Evolutionary conservation across 176 grass and related monocot species (phyloP).

Genomic region (Echinochloa phyllopogon): DNA sequence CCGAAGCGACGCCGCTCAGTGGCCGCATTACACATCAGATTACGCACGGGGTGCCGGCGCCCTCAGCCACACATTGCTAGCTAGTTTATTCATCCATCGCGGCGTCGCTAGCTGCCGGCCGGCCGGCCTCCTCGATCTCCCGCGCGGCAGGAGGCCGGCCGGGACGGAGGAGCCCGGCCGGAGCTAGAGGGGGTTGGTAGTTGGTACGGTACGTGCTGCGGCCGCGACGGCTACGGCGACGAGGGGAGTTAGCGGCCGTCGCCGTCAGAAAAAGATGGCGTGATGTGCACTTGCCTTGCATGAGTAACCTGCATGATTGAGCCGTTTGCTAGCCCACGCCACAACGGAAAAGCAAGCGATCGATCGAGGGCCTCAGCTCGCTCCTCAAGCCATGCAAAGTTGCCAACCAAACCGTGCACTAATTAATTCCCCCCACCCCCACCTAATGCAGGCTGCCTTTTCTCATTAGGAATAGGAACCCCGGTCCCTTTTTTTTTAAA

Average conservation of each 20-base stretch:
- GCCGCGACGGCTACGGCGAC: neutral
- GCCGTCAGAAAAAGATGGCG: slow-evolving; percentile 52
- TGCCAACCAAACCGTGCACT: slow-evolving; percentile 50
- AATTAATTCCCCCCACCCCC: slow-evolving; percentile 40
- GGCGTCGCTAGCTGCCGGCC: neutral
- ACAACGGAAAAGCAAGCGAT: slow-evolving; percentile 38
- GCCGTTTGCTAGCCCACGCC: slow-evolving; percentile 24
- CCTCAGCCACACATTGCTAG: neutral
- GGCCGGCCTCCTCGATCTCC: neutral
- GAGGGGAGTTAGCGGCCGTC: slow-evolving; percentile 4
- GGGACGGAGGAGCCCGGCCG: neutral
- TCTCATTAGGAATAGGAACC: neutral
- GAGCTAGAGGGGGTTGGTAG: neutral
- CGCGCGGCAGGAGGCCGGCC: neutral
- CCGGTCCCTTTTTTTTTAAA: neutral
- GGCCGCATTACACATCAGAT: slow-evolving; percentile 51
- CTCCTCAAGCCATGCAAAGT: slow-evolving; percentile 51
- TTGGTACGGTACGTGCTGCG: slow-evolving; percentile 5
- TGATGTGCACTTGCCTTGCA: slow-evolving; percentile 61
- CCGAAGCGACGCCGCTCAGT: slow-evolving; percentile 46
- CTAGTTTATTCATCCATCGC: neutral
- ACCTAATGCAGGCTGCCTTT: slow-evolving; percentile 41
- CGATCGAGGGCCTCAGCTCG: neutral
- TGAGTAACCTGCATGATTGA: slow-evolving; percentile 63
- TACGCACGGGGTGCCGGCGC: slow-evolving; percentile 8